Conservation (phyloP, 2,329 filamentous ascomycete genomes). For the Fusarium verticillioides region DNA sequence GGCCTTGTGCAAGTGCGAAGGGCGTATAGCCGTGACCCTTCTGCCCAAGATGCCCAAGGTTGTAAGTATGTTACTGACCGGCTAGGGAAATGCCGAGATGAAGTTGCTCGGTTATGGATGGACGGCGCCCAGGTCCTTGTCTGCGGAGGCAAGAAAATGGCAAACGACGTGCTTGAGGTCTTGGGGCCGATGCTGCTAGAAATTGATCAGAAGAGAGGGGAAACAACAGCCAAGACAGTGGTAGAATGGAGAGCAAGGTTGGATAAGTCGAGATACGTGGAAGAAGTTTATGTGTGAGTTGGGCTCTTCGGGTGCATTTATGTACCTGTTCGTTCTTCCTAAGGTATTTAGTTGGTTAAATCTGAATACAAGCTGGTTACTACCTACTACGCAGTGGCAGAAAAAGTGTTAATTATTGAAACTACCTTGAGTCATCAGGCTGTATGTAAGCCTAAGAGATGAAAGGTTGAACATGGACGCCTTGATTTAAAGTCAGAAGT, state of each 20-base stretch:
- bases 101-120: background rate
- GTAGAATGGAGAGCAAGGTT: background rate
- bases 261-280: background rate
- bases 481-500: no score
- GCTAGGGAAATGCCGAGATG: background rate
- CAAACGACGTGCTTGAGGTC: background rate
- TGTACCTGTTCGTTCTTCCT: no score
- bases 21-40: background rate
- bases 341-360: no score
- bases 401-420: no score
- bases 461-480: no score
- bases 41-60: background rate
- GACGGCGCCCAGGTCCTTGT: background rate
- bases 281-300: background rate
- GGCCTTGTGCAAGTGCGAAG: background rate
- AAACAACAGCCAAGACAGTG: background rate
- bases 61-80: background rate
- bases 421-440: no score
- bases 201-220: background rate
- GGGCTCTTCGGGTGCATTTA: background rate
- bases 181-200: background rate
- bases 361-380: no score
- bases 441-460: no score
- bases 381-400: no score
- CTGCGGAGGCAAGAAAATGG: background rate